Evolutionary conservation across 176 grass and related monocot genomes (phyloP), one percentile per base, ranked within the genome.

Genomic region (Neostapfia colusana): DNA sequence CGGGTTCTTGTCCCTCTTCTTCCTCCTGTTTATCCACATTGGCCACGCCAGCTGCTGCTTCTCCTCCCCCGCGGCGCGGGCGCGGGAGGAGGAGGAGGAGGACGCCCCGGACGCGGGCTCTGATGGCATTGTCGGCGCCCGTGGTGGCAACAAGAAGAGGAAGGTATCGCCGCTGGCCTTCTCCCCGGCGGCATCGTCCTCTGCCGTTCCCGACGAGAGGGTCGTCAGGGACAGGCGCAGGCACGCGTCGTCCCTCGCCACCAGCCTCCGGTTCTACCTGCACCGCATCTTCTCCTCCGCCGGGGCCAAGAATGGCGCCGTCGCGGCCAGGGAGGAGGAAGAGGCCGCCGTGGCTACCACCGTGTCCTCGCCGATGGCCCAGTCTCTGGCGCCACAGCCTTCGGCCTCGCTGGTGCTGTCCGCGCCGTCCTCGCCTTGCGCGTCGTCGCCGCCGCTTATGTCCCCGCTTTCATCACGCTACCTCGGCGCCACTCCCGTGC

Each of bases 111-210:
- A 73, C 7, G 61, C n/a, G 1, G 46, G 34, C 0, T 23, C 11
- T 24, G 63, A 55, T 3, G 76, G 39, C 18, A 65, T 51, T 12
- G 69, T 35, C 3, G 24, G 57, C n/a, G 50, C 16, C 15, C 56
- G 67, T 37, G 24, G 70, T 6, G 72, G 72, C 67, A 75, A 55
- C 78, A 96, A 88, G 81, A 87, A 86, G 89, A 89, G 87, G 81
- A 95, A 91, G 89, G 76, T 89, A 72, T 91, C 92, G 53, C 92
- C 86, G 44, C 51, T 71, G 28, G 73, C 78, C 1, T 83, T 79
- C 78, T 85, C 82, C 18, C 73, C 83, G 24, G 43, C 67, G 0
- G 70, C 53, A 39, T 66, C 81, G 12, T 73, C 72, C 17, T 76
- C 76, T n/a, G 73, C 65, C 1, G 69, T 41, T 4, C 63, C 37